Conservation (phyloP, 2,329 filamentous ascomycete genomes). For the Fusarium ambrosium region DNA sequence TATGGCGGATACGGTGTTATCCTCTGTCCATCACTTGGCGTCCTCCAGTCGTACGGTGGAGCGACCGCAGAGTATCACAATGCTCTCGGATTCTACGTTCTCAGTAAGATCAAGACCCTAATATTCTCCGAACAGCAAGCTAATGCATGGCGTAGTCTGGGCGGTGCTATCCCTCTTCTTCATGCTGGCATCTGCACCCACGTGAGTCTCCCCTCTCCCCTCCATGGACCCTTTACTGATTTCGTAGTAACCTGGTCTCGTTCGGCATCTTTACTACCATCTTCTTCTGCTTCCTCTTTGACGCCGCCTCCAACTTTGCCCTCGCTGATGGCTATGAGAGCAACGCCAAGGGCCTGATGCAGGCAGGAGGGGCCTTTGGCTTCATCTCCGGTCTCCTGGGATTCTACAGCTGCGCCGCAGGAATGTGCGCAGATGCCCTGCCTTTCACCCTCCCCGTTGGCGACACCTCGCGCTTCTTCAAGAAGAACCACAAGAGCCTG, state of each 20-base stretch:
- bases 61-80: constrained; percentile 47
- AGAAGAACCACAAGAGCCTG: constrained; percentile 22
- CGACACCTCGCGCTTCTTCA: constrained; percentile 37
- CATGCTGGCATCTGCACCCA: constrained; percentile 41
- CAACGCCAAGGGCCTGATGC: constrained; percentile 26
- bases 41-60: constrained; percentile 46
- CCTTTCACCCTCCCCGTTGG: constrained; percentile 45
- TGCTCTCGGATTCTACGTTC: constrained; percentile 47
- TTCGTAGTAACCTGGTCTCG: constrained; percentile 42
- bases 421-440: constrained; percentile 45
- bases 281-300: constrained; percentile 45
- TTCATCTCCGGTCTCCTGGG: constrained; percentile 46
- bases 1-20: constrained; percentile 48
- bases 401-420: constrained; percentile 43
- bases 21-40: constrained; percentile 41
- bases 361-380: constrained; percentile 42
- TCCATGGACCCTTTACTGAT: background rate
- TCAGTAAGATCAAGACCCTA: constrained; percentile 25
- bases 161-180: constrained; percentile 47
- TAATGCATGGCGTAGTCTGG: constrained; percentile 41
- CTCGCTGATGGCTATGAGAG: constrained; percentile 43
- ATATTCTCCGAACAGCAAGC: rapidly evolving
- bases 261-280: constrained; percentile 43
- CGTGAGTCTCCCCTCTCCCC: constrained; percentile 25
- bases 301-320: constrained; percentile 41